phyloP scores from a whole-genome alignment of 2,329 filamentous ascomycete genomes.

The Gaeumannomyces tritici region DNA sequence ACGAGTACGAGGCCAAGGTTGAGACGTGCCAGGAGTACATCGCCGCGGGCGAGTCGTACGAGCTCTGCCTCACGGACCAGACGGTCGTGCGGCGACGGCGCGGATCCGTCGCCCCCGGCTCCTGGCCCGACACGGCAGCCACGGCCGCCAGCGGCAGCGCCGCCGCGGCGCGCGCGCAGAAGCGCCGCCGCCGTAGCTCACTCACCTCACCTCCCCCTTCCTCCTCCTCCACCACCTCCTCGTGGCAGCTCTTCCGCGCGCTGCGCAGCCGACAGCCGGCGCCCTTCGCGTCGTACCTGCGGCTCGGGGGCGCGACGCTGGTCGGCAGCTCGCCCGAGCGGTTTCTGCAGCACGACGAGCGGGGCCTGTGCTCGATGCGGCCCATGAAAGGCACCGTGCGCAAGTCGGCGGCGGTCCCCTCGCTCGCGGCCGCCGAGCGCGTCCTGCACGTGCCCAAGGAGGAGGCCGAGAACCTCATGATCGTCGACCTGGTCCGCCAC shows the following conservation, averaged over 20 bases:
- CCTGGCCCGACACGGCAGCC: conserved; percentile 7
- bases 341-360: conserved; percentile 53
- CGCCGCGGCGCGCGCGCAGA: not conserved
- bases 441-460: conserved; percentile 79
- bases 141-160: not conserved
- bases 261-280: conserved; percentile 67
- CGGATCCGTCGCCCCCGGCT: not conserved
- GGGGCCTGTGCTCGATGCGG: conserved; percentile 64
- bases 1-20: conserved; percentile 58
- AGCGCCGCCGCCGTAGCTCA: conserved; percentile 1
- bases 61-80: conserved; percentile 73
- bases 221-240: conserved; percentile 12
- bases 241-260: conserved; percentile 65
- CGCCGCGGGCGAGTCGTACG: conserved; percentile 71
- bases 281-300: conserved; percentile 76
- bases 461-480: conserved; percentile 94
- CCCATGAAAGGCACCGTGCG: conserved; percentile 97
- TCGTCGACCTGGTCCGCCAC: conserved; percentile 91
- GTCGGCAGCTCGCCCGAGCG: conserved; percentile 82
- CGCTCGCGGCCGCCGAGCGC: conserved; percentile 59
- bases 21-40: conserved; percentile 60
- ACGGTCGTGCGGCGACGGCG: conserved; percentile 42
- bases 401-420: conserved; percentile 56
- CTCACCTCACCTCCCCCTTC: not conserved
- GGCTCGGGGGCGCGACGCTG: conserved; percentile 59